Conservation (phyloP, 2,329 filamentous ascomycete genomes). For the Lachnellula occidentalis region DNA sequence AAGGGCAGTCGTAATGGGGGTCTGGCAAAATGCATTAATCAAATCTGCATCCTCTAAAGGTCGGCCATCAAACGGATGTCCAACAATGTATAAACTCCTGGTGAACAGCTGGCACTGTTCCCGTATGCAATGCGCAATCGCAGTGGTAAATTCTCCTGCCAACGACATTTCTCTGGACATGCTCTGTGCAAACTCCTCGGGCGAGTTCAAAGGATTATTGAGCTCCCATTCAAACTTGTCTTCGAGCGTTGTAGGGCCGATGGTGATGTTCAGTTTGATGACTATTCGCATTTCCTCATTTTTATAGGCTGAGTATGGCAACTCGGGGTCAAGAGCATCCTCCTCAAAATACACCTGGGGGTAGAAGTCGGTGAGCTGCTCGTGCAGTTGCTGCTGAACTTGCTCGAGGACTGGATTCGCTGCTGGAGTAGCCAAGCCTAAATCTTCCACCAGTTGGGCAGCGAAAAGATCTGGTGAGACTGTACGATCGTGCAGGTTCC, state of each 20-base stretch:
- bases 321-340: conserved; percentile 80
- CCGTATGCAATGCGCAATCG: conserved; percentile 94
- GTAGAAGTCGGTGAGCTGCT: conserved; percentile 90
- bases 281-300: conserved; percentile 98
- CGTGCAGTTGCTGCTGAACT: conserved; percentile 65
- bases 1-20: conserved; percentile 77
- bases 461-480: conserved; percentile 78
- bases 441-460: conserved; percentile 83
- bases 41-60: conserved; percentile 91
- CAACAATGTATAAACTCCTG: conserved; percentile 84
- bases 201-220: conserved; percentile 88
- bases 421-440: conserved; percentile 70
- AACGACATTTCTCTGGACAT: conserved; percentile 89
- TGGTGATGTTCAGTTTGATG: conserved; percentile 95
- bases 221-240: conserved; percentile 99
- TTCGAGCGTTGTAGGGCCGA: conserved; percentile 86
- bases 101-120: conserved; percentile 95
- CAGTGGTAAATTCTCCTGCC: conserved; percentile 92
- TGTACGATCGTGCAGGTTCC: conserved; percentile 91
- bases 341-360: conserved; percentile 88
- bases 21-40: conserved; percentile 75
- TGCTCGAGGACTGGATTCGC: conserved; percentile 58
- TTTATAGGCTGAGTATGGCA: conserved; percentile 91
- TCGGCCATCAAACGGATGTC: conserved; percentile 90
- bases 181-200: conserved; percentile 85